These are phyloP conservation scores for Allantophomopsis cytisporea DNA, from an alignment of 2,329 filamentous ascomycete genomes.

Conservation along the genomic window DNA sequence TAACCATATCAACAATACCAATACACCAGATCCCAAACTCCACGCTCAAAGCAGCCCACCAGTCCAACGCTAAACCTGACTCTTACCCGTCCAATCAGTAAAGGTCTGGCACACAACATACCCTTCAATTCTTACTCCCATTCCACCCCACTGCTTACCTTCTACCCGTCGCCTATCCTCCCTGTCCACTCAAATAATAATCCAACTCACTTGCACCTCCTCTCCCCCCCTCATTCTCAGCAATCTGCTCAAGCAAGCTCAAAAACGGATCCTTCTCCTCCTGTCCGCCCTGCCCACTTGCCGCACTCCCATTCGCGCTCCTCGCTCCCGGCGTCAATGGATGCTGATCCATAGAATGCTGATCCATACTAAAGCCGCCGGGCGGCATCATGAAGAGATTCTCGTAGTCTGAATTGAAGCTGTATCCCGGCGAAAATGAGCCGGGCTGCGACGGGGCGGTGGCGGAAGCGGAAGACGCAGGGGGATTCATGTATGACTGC, in stretches of 20 bases:
- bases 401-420: slow-evolving; percentile 13
- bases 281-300: slow-evolving; percentile 23
- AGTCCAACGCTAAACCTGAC: too few relatives aligned
- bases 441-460: slow-evolving; percentile 6
- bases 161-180: background rate
- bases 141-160: too few relatives aligned
- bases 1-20: too few relatives aligned
- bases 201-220: slow-evolving; percentile 64
- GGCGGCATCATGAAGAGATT: slow-evolving; percentile 38
- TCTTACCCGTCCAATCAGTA: too few relatives aligned
- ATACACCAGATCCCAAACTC: too few relatives aligned
- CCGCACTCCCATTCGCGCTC: slow-evolving; percentile 34
- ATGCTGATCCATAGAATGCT: slow-evolving; percentile 34
- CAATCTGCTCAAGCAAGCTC: slow-evolving; percentile 65
- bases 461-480: background rate
- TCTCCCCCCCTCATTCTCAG: slow-evolving; percentile 61
- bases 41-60: too few relatives aligned
- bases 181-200: slow-evolving; percentile 45
- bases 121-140: too few relatives aligned
- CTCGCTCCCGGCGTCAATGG: slow-evolving; percentile 26
- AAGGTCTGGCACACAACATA: too few relatives aligned
- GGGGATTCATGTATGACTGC: background rate
- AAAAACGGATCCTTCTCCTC: slow-evolving; percentile 74
- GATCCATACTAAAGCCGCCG: slow-evolving; percentile 31
- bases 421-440: slow-evolving; percentile 18